phyloP scores from a whole-genome alignment of 768 basidiomycete genomes.

The Pisolithus tinctorius region DNA sequence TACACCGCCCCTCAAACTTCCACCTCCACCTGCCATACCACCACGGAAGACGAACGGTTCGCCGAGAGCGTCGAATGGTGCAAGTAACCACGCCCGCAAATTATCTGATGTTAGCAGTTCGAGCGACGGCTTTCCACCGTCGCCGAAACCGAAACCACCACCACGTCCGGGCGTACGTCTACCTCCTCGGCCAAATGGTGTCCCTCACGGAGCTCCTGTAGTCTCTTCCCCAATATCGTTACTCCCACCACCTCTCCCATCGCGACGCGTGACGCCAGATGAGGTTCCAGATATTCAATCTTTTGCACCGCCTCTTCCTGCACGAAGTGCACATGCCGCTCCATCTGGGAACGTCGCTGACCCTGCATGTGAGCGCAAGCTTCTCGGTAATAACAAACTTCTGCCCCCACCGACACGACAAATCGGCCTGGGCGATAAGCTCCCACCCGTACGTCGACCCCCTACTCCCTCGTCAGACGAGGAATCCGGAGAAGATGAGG shows the following conservation, averaged over 20 bases:
- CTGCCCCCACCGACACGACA: conserved; percentile 73
- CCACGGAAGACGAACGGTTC: conserved; percentile 7
- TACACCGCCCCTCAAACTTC: conserved; percentile 6
- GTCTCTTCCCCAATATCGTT: conserved; percentile 13
- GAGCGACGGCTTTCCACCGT: conserved; percentile 10
- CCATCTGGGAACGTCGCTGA: conserved; percentile 1
- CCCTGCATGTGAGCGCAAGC: conserved; percentile 19
- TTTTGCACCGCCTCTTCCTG: conserved; percentile 28
- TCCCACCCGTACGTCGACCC: conserved; percentile 54
- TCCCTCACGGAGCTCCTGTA: neutral
- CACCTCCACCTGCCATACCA: conserved; percentile 5
- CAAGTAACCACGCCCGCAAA: conserved; percentile 4
- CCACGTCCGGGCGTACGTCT: conserved; percentile 16
- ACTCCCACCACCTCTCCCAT: conserved; percentile 36
- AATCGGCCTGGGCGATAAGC: conserved; percentile 61
- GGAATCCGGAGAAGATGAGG: conserved; percentile 59
- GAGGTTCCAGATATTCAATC: conserved; percentile 5
- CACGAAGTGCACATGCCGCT: conserved; percentile 20
- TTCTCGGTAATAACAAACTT: conserved; percentile 30
- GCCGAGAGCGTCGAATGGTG: neutral
- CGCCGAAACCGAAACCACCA: conserved; percentile 16
- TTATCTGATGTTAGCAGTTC: conserved; percentile 17
- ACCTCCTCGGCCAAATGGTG: conserved; percentile 10
- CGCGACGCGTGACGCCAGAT: conserved; percentile 18
- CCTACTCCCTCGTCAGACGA: conserved; percentile 39